phyloP scores from a whole-genome alignment of 225 moss, liverwort and hornwort genomes.

The Pseudoscleropodium purum region DNA sequence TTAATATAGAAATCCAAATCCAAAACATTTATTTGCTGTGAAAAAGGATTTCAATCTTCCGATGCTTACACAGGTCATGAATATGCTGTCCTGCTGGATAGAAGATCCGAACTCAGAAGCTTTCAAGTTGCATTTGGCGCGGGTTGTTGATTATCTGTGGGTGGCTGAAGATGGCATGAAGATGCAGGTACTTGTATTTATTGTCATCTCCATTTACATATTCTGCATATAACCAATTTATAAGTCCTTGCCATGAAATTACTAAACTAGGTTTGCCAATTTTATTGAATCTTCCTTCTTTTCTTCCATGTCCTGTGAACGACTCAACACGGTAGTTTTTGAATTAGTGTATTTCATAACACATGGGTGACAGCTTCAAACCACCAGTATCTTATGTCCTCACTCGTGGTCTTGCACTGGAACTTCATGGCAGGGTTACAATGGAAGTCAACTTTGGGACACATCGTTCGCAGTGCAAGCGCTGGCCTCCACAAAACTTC shows the following conservation, averaged over 20 bases:
- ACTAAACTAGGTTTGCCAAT: not conserved
- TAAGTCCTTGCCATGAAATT: not conserved
- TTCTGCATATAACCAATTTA: not conserved
- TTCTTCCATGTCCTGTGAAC: not conserved
- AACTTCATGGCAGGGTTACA: constrained; percentile 62
- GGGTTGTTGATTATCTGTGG: constrained; percentile 88
- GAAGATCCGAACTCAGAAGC: constrained; percentile 88
- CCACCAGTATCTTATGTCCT: not conserved
- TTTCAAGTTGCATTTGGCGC: constrained; percentile 71
- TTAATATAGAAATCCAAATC: not conserved
- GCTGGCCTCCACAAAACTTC: constrained; percentile 51
- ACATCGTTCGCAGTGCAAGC: constrained; percentile 86
- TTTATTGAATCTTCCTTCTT: not conserved
- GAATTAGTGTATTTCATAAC: not conserved
- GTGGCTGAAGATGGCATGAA: constrained; percentile 99
- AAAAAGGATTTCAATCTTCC: not conserved
- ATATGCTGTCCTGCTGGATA: constrained; percentile 82
- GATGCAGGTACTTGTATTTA: constrained; percentile 64
- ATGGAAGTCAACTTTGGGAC: constrained; percentile 96
- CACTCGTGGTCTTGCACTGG: not conserved
- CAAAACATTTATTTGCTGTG: not conserved
- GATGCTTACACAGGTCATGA: constrained; percentile 46
- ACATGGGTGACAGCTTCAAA: not conserved
- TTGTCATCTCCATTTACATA: not conserved
- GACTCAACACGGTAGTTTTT: not conserved